phyloP scores from a whole-genome alignment of 306 rosid species.

The Casuarina glauca region DNA sequence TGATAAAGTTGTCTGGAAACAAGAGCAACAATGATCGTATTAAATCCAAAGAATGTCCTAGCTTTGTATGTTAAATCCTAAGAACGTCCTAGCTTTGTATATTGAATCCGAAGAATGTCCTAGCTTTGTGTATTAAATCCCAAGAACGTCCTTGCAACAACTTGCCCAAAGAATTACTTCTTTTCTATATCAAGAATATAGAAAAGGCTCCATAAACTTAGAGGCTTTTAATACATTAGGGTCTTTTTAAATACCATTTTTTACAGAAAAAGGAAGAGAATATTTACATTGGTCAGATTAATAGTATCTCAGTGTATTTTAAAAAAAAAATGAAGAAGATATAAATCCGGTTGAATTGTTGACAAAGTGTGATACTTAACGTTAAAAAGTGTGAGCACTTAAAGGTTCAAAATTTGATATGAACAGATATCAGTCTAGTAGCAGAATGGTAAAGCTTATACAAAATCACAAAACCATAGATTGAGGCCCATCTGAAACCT shows the following conservation, averaged over 20 bases:
- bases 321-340: background rate
- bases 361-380: slow-evolving; percentile 10
- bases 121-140: too few species aligned
- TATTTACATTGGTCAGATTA: background rate
- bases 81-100: too few species aligned
- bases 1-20: background rate
- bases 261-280: background rate
- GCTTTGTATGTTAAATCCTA: too few species aligned
- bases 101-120: too few species aligned
- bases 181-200: too few species aligned
- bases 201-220: too few species aligned
- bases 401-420: slow-evolving; percentile 3
- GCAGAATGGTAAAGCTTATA: slow-evolving; percentile 7
- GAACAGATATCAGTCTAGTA: slow-evolving; percentile 11
- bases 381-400: slow-evolving; percentile 18
- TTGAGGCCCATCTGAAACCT: slow-evolving; percentile 41
- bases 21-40: too few species aligned
- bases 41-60: too few species aligned
- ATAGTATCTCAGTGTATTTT: too few species aligned
- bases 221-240: too few species aligned
- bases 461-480: slow-evolving; percentile 55
- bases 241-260: background rate
- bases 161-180: too few species aligned
- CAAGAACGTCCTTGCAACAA: too few species aligned
- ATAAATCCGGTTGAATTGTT: background rate